Evolutionary conservation across 352 stramenopile species (phyloP), one percentile per base, ranked within the genome.

Genomic region (Globisporangium uncinulatum): DNA sequence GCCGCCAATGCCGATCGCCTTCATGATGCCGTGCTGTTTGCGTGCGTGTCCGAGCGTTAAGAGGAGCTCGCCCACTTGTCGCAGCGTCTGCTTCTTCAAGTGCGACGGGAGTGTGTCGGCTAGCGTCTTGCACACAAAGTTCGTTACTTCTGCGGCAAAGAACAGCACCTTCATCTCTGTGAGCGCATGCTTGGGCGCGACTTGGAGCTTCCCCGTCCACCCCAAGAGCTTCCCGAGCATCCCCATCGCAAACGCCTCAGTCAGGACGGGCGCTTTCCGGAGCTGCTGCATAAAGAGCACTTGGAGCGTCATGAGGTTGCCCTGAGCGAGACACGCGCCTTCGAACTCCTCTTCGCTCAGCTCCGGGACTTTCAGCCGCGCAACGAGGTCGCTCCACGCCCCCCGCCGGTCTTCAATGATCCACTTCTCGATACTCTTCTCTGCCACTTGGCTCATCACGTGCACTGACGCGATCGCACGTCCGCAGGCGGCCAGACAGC

Each of bases 101-200:
- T 62, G 66, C 20, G 67, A 61, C 6, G 83, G 79, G 13, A 93
- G 52, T 44, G 87, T 71, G 4, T 86, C 70, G 0, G 74, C 70
- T 2, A 93, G 67, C 36, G 75, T 57, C 31, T 73, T 77, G 56
- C 72, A 78, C 10, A 93, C 74, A 54, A 92, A 91, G 51, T 86
- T 87, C 1, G 76, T 87, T 11, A 84, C 66, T 55, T 92, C 81
- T 0, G 83, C 83, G n/a, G 77, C 79, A 15, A 93, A 51, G 48
- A 90, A 93, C 44, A 93, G 59, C 51, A 93, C 63, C 59, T 93
- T 93, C 72, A 90, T 89, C 59, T 93, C 81, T n/a, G 76, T 79
- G 19, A 88, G 31, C n/a, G 68, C 17, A 36, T 69, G 83, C 24
- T 68, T 75, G 3, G 55, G 54, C 6, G 21, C 43, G 6, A 87